Percentiles rank a stretch among this genome's conserved stretches.
These are phyloP conservation scores for Wickerhamiella galacta DNA, from an alignment of 805 yeast species.

Conservation along the genomic window DNA sequence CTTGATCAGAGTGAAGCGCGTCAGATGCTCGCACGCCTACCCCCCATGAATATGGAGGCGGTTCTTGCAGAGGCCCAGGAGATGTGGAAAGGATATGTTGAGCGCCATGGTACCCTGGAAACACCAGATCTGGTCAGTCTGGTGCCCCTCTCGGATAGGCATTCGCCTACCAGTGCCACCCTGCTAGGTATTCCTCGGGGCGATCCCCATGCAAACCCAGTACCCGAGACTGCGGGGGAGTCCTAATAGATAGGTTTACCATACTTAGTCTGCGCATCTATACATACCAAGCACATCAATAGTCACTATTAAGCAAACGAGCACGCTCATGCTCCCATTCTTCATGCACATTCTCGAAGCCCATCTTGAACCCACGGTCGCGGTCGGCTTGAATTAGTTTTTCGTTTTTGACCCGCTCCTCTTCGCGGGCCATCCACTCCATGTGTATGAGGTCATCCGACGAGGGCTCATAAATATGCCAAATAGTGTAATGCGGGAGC, in stretches of 20 bases:
- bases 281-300: too few relatives aligned
- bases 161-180: too few relatives aligned
- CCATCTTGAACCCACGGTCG: constrained; percentile 44
- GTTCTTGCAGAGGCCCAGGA: constrained; percentile 69
- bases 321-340: constrained; percentile 61
- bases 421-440: constrained; percentile 29
- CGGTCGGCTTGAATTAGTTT: constrained; percentile 20
- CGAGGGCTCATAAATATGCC: constrained; percentile 96
- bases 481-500: constrained; percentile 82
- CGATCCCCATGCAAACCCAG: too few relatives aligned
- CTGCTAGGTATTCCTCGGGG: too few relatives aligned
- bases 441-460: constrained; percentile 68
- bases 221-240: too few relatives aligned
- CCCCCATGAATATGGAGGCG: constrained; percentile 52
- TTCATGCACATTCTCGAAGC: constrained; percentile 57
- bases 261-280: too few relatives aligned
- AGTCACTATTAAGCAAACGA: constrained; percentile 29
- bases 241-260: too few relatives aligned
- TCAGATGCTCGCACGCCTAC: constrained; percentile 44
- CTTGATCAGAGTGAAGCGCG: constrained; percentile 81
- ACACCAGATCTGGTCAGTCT: too few relatives aligned
- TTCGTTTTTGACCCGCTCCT: constrained; percentile 24
- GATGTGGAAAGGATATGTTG: constrained; percentile 19
- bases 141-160: too few relatives aligned
- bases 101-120: too few relatives aligned